Percentiles rank a stretch among this genome's conserved stretches.
phyloP scores from a whole-genome alignment of 2,329 filamentous ascomycete species.

The Aspergillus pseudoterreus region DNA sequence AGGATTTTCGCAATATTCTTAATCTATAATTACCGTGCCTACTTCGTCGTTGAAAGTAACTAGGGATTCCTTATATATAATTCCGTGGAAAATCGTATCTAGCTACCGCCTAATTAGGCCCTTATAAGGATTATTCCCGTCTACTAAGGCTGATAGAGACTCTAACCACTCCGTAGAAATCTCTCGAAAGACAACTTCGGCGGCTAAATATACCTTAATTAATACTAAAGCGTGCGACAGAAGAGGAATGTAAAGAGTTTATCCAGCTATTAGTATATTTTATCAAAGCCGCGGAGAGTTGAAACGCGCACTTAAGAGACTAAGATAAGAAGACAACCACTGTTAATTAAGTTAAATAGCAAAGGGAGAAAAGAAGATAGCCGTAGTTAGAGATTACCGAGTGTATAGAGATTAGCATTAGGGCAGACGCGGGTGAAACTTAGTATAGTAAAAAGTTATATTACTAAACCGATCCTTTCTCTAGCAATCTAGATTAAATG shows the following conservation, averaged over 20 bases:
- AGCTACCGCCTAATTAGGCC: constrained; percentile 3
- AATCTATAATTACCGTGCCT: constrained; percentile 6
- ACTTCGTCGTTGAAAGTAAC: constrained; percentile 4
- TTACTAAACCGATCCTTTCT: not conserved
- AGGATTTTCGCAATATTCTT: constrained; percentile 4
- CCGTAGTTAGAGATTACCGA: not conserved
- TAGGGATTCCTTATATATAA: constrained; percentile 5
- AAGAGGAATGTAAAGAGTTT: constrained; percentile 1
- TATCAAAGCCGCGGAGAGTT: not conserved
- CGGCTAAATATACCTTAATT: not conserved
- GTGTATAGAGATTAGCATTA: not conserved
- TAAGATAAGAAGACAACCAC: not conserved
- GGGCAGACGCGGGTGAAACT: not conserved
- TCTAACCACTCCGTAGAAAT: not conserved
- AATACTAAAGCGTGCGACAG: not conserved
- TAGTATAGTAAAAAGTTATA: not conserved
- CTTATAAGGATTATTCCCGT: not conserved
- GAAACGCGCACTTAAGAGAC: not conserved
- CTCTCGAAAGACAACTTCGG: not conserved
- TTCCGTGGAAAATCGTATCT: constrained; percentile 4
- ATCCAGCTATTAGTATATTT: constrained; percentile 3
- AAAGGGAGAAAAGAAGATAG: not conserved
- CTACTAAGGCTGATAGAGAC: not conserved
- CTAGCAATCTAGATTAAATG: not conserved
- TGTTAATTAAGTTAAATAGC: not conserved